Evolutionary conservation across 345 rosid species (phyloP).

Genomic region (Citropsis articulata): DNA sequence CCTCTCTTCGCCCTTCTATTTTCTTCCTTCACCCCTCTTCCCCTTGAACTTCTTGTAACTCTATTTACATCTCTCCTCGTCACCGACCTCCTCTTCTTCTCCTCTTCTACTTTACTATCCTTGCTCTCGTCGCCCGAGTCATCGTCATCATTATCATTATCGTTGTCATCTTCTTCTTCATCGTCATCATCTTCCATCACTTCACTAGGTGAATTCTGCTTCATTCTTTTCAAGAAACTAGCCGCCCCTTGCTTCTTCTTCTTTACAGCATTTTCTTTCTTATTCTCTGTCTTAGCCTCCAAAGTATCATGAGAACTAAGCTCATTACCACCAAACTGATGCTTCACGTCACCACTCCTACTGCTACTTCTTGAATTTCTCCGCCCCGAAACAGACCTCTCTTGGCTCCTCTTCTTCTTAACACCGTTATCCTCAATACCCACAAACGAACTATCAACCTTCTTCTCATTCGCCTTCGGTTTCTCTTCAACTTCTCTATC

Average conservation of each 20-base stretch:
- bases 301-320: conserved; percentile 45
- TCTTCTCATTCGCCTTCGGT: conserved; percentile 19
- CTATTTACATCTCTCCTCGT: conserved; percentile 15
- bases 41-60: conserved; percentile 41
- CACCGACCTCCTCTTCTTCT: conserved; percentile 11
- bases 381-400: conserved; percentile 15
- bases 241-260: conserved; percentile 48
- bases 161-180: conserved; percentile 14
- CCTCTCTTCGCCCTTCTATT: conserved; percentile 32
- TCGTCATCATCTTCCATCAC: conserved; percentile 13
- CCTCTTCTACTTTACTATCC: conserved; percentile 19
- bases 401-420: conserved; percentile 35
- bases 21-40: conserved; percentile 37
- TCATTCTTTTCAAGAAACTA: conserved; percentile 47
- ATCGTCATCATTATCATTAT: conserved; percentile 9
- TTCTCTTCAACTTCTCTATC: conserved; percentile 23
- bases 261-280: conserved; percentile 24
- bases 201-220: conserved; percentile 41
- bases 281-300: conserved; percentile 29
- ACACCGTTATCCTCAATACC: conserved; percentile 20
- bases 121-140: conserved; percentile 21
- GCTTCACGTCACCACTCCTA: conserved; percentile 29
- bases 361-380: conserved; percentile 20
- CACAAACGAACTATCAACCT: background rate
- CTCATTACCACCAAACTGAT: conserved; percentile 44